A percentile compares a stretch with the other conserved stretches of the same genome.
phyloP scores from a whole-genome alignment of 805 yeast species.

The Myxozyma udenii region DNA sequence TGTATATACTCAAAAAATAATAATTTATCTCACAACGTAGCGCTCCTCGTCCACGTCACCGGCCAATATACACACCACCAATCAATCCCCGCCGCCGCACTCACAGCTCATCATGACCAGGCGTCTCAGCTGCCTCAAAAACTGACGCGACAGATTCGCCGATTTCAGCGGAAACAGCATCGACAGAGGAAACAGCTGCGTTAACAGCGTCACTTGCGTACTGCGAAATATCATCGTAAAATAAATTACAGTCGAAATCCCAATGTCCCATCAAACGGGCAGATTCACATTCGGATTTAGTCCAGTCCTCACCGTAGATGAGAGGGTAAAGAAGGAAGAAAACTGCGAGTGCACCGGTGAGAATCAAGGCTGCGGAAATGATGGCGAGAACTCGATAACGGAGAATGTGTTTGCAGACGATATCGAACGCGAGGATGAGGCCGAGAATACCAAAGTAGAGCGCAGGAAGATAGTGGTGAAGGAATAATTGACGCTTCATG shows the following conservation, averaged over 20 bases:
- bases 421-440: conserved; percentile 56
- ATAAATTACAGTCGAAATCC: conserved; percentile 83
- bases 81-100: too few species aligned
- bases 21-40: too few species aligned
- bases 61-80: too few species aligned
- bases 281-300: conserved; percentile 58
- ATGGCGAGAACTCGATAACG: conserved; percentile 48
- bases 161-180: conserved; percentile 2
- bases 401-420: conserved; percentile 33
- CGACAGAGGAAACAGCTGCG: background rate
- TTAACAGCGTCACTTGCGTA: background rate
- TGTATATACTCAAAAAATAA: too few species aligned
- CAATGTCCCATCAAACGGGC: conserved; percentile 62
- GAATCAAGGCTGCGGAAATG: conserved; percentile 47
- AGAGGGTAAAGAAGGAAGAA: conserved; percentile 67
- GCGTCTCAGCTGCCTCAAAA: conserved; percentile 1
- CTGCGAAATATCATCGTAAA: conserved; percentile 35
- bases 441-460: conserved; percentile 81
- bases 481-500: conserved; percentile 89
- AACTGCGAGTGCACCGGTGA: conserved; percentile 50
- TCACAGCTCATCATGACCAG: conserved; percentile 11
- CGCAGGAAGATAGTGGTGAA: conserved; percentile 92
- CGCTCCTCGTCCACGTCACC: too few species aligned
- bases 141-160: background rate
- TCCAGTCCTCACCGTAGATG: conserved; percentile 79